Base-by-base conservation (phyloP, 164 flowering plant genomes). In the Aristolochia californica region DNA sequence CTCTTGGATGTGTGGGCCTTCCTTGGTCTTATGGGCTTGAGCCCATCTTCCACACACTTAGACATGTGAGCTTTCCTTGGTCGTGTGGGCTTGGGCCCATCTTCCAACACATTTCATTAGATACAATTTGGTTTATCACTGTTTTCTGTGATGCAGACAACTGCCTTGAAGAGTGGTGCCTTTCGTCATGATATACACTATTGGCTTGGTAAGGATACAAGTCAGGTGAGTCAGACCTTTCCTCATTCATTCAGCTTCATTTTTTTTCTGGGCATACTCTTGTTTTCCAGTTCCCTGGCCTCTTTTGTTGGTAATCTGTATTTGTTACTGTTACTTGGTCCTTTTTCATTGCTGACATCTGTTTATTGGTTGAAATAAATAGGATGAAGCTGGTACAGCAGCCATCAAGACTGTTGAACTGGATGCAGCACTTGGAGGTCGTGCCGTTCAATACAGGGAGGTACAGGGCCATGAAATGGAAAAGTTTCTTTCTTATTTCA, bases 361-460 rank as follows among this genome's bases (percentile, higher is more conserved):
- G 49, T 47, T 5, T n/a, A n/a, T n/a, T 28, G 50, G 20, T 68
- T 30, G 43, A 38, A 58, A 66, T 5, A 48, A 69, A 60, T 70
- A 94, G 97, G 99, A 94, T 79, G 97, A 94, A 81, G 84, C 97
- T 64, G 97, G 97, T 66, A 66, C 91, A 26, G 97, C 96, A 58
- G 95, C 99, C 48, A 74, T 88, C 64, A 94, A 90, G 74, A 90
- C 97, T 53, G 83, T 94, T 67, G 99, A 94, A 74, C 65, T 94
- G 55, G 99, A 94, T 88, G 97, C 97, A 60, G 88, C 97, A 59
- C 86, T 94, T 60, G 99, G 99, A 45, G 99, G 99, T 28, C 96
- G 97, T 67, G 99, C 99, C 54, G 99, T 94, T 65, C 99, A 94
- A 68, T 94, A 94, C 76, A 80, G 99, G 62, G 99, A 94, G 82